Evolutionary conservation across 2,329 filamentous ascomycete genomes (phyloP), one percentile per base, ranked within the genome.

Genomic region (Lachnellula subtilissima): DNA sequence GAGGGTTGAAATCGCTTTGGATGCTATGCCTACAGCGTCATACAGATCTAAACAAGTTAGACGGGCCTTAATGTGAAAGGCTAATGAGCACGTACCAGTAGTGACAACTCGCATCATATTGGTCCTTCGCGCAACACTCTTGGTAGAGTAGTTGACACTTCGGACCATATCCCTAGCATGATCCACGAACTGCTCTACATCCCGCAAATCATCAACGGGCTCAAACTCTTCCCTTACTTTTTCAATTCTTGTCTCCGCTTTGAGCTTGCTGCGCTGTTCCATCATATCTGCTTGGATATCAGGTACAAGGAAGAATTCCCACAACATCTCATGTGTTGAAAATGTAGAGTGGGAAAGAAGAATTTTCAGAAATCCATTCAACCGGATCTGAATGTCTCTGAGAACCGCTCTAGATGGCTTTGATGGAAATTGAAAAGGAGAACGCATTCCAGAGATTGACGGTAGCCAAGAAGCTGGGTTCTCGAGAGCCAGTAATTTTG

Each of bases 261-360:
- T 99, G 59, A 91, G 84, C 54, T 85, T 85, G 61, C 89, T 96
- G 50, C 94, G 84, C 70, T 96, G 87, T 52, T 89, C 87, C 80
- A 97, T 93, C 83, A 92, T 91, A 19, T 91, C 85, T 0, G 89
- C 82, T 69, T 96, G 90, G 50, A 99, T 84, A 64, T 99, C 94
- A 1, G 94, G 94, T 12, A 99, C 92, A 0, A 99, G 80, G 73
- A 99, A 96, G 74, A 99, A 99, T 67, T 99, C 94, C 95, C 94
- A 99, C 2, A 99, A 80, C 81, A 97, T 91, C 74, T 99, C 94
- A 68, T 99, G 95, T 0, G 90, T 96, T 0, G 91, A 83, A 69
- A 99, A 97, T 0, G 94, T 97, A 3, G 93, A 88, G 68, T 99
- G 94, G 8, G 83, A 80, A 25, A 99, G 79, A 61, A 99, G 80